Base-by-base conservation (phyloP, 192 early-diverging fungal species). In the Dimargaris cristalligena region DNA sequence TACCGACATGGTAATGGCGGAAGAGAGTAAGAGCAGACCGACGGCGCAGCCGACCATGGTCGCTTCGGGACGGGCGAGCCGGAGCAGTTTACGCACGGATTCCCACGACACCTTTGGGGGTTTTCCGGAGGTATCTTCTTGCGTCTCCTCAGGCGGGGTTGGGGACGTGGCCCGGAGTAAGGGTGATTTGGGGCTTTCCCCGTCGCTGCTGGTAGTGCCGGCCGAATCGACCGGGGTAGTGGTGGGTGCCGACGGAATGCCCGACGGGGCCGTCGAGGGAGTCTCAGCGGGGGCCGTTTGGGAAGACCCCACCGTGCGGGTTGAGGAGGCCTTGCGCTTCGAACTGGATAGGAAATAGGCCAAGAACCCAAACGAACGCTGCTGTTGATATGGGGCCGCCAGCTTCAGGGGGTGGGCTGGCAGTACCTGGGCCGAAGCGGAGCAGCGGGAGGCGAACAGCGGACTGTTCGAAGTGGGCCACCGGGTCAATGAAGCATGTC, bases 1-100 rank as follows among this genome's bases (percentile, higher is more conserved):
- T 26, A 83, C 74, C 18, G 71, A 68, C 80, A 83, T 83, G 4
- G 80, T 80, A 10, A 83, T 70, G 23, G 66, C 65, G 14, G 80
- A 83, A 23, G 80, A 83, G 26, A 83, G 62, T 16, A 80, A 44
- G 25, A 83, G 61, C 25, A 83, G 60, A 3, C 71, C 78, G 52
- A 80, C 78, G 6, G 80, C 80, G 31, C 68, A 55, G 57, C 71
- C 68, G 26, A 76, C 61, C 55, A 72, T 47, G 60, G 41, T 59
- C 58, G 68, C 70, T 63, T 76, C 74, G 49, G 67, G 68, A 25
- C 47, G 45, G 8, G 74, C 74, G 54, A 76, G 50, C 3, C 64
- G 64, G 49, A 76, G 48, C 44, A 76, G 63, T 4, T 30, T 23
- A 4, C 11, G 26, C 25, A 54, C 8, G 13, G 52, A 10, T 10